Evolutionary conservation across 2,329 filamentous ascomycete genomes (phyloP), one percentile per base, ranked within the genome.

Genomic region (Cladosporium cucumerinum): DNA sequence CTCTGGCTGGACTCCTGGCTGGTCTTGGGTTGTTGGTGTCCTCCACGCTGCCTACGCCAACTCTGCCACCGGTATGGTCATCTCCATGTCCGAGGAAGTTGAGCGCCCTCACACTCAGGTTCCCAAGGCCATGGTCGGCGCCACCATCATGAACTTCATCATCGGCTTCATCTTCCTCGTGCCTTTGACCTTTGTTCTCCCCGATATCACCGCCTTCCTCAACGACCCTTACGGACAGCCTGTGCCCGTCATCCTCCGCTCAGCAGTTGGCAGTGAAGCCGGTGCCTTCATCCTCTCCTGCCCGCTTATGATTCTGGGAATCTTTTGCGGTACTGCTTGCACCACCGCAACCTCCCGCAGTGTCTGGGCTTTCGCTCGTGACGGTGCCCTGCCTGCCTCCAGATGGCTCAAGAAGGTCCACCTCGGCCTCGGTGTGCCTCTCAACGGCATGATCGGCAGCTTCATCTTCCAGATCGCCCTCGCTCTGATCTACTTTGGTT

Each of bases 41-140:
- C 80, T 91, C 23, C 89, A 91, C 71, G 89, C 87, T 58, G 89
- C 86, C 67, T 91, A 92, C 72, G 88, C 87, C 54, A 91, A 89
- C 16, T 91, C 89, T 4, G 89, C 88, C 18, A 91, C 89, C 0
- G 90, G 90, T 77, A 92, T 92, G 89, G 89, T 92, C 66, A 89
- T 92, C 39, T 62, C 60, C 1, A 62, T 62, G 60, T 90, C 87
- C 71, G 89, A 92, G 77, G 89, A 91, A 75, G 88, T 90, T 14
- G 81, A 84, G 72, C 79, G 86, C 57, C 89, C 89, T 5, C 81
- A 86, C 0, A 85, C 82, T 2, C 89, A 91, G 75, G 88, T 91
- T 8, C 88, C 89, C 69, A 89, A 88, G 75, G 89, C 89, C 70
- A 89, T 92, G 86, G 87, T 90, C 54, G 69, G 71, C 39, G 69